Conservation (phyloP, 441 rosid species). For the Adansonia grandidieri region DNA sequence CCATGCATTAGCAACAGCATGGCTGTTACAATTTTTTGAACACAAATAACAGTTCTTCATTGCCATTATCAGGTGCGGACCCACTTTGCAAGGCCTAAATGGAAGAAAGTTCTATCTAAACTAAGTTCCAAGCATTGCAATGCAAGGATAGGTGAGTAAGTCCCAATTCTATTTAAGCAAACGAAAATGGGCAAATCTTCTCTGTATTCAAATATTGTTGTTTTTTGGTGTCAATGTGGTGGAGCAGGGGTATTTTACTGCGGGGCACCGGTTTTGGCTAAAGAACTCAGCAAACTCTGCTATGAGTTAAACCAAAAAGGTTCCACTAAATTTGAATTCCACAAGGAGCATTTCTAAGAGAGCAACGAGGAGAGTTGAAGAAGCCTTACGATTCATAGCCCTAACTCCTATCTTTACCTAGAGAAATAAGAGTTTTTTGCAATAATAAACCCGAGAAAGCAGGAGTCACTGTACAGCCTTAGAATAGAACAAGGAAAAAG, state of each 20-base stretch:
- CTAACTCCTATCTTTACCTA: constrained; percentile 13
- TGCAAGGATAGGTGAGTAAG: constrained; percentile 68
- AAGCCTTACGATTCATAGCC: neutral
- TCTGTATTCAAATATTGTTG: constrained; percentile 19
- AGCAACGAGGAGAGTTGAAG: neutral
- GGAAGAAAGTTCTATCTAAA: constrained; percentile 65
- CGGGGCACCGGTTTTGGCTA: constrained; percentile 69
- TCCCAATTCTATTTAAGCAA: neutral
- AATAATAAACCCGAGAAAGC: constrained; percentile 26
- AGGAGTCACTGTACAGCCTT: constrained; percentile 40
- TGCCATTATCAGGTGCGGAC: constrained; percentile 56
- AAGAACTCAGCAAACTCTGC: constrained; percentile 69
- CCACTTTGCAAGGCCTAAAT: constrained; percentile 76
- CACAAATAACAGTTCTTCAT: neutral
- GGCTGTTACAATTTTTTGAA: neutral
- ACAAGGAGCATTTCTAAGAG: constrained; percentile 64
- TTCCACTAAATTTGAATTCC: constrained; percentile 70
- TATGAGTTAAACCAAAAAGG: constrained; percentile 71
- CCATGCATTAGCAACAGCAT: neutral
- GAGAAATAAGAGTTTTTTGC: constrained; percentile 20
- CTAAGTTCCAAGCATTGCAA: constrained; percentile 67
- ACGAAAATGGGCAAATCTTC: neutral
- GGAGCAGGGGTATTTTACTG: constrained; percentile 69
- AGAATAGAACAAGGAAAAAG: constrained; percentile 2
- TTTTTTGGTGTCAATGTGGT: neutral